These are phyloP conservation scores for Zizania latifolia DNA, from an alignment of 176 grass and related monocot species.

Conservation along the genomic window DNA sequence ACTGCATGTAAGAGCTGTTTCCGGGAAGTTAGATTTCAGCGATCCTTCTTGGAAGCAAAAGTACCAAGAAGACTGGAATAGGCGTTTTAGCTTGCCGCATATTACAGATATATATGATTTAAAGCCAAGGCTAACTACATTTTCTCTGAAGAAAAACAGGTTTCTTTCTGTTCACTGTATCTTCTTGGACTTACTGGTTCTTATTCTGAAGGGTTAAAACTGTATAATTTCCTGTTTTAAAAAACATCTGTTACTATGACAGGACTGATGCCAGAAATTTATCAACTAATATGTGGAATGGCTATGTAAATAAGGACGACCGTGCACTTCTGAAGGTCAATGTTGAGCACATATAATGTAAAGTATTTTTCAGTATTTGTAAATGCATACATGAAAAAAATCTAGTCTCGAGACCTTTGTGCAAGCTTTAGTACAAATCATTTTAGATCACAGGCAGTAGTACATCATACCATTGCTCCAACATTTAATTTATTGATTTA, in stretches of 20 bases:
- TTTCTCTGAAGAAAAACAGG: conserved; percentile 82
- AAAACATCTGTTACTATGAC: conserved; percentile 18
- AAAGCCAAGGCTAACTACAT: conserved; percentile 67
- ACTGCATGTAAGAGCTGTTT: conserved; percentile 34
- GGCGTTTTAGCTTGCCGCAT: conserved; percentile 61
- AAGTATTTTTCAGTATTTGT: background rate
- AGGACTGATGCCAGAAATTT: conserved; percentile 43
- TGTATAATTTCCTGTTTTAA: conserved; percentile 14
- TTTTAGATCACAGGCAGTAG: no score
- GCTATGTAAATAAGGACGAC: conserved; percentile 85
- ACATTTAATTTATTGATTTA: conserved; percentile 6
- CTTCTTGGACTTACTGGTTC: conserved; percentile 18
- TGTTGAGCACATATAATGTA: background rate
- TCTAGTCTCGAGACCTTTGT: no score
- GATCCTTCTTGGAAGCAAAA: conserved; percentile 72
- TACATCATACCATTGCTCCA: background rate
- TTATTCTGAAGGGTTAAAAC: background rate
- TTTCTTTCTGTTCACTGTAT: conserved; percentile 14
- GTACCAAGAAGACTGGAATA: conserved; percentile 68
- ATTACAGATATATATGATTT: conserved; percentile 78
- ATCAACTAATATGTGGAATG: conserved; percentile 48
- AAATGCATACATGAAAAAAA: no score
- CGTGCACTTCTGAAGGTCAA: conserved; percentile 83
- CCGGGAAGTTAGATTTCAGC: conserved; percentile 46
- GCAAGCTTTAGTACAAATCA: no score